phyloP scores from a whole-genome alignment of 345 rosid species.

The Salix purpurea region DNA sequence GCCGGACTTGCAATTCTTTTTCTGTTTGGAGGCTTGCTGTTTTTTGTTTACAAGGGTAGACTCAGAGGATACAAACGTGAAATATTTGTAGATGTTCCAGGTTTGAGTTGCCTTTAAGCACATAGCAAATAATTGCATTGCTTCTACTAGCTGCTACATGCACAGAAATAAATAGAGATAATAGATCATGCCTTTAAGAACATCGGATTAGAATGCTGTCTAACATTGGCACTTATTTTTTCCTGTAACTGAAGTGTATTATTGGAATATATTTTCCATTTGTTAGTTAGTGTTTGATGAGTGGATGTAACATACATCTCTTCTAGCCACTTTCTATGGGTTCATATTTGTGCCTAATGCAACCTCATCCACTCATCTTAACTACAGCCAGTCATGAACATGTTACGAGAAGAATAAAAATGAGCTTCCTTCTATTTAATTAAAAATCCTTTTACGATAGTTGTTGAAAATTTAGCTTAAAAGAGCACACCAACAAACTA shows the following conservation, averaged over 20 bases:
- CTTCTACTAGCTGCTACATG: background rate
- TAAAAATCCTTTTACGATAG: background rate
- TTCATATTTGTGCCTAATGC: background rate
- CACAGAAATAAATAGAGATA: background rate
- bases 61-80: conserved; percentile 65
- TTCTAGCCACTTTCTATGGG: background rate
- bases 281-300: background rate
- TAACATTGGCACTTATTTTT: background rate
- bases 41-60: conserved; percentile 55
- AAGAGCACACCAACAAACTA: background rate
- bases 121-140: background rate
- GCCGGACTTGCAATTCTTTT: conserved; percentile 53
- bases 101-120: conserved; percentile 32
- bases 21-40: conserved; percentile 47
- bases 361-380: background rate
- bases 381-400: background rate
- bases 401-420: background rate
- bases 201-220: background rate
- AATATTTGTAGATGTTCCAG: conserved; percentile 90
- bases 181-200: background rate
- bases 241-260: background rate
- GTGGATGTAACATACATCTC: background rate
- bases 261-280: background rate
- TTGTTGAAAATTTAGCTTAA: background rate
- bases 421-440: background rate